These are phyloP conservation scores for Vanderwaltozyma yarrowii DNA, from an alignment of 805 yeast genomes.

Conservation along the genomic window DNA sequence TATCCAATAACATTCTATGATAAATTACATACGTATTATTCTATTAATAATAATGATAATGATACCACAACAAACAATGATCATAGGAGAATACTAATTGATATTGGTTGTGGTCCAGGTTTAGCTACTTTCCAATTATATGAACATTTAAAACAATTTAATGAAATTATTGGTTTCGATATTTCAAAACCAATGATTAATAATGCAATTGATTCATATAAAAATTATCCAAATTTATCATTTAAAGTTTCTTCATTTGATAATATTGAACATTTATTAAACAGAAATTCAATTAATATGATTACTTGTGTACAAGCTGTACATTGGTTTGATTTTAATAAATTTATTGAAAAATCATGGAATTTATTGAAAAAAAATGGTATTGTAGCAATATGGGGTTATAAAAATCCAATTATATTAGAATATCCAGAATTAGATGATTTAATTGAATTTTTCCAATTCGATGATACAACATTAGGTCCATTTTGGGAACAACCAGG, in stretches of 20 bases:
- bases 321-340: conserved; percentile 69
- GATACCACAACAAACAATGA: too few species aligned
- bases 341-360: conserved; percentile 41
- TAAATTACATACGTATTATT: conserved; percentile 32
- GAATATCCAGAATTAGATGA: conserved; percentile 45
- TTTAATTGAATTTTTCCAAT: conserved; percentile 41
- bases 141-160: conserved; percentile 24
- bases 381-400: conserved; percentile 69
- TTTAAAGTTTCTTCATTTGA: conserved; percentile 27
- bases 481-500: conserved; percentile 83
- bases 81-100: conserved; percentile 32
- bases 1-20: conserved; percentile 47
- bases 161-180: conserved; percentile 54
- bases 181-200: conserved; percentile 47
- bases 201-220: conserved; percentile 27
- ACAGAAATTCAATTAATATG: conserved; percentile 39
- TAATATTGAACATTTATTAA: conserved; percentile 9
- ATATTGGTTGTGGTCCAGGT: conserved; percentile 78
- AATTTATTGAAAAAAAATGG: conserved; percentile 49
- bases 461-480: conserved; percentile 42
- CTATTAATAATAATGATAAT: neutral
- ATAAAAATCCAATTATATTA: conserved; percentile 57
- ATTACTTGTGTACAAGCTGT: conserved; percentile 74
- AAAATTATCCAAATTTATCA: conserved; percentile 2
- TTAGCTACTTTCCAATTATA: conserved; percentile 46